A percentile compares a stretch with the other conserved stretches of the same genome.
Evolutionary conservation across 2,329 filamentous ascomycete species (phyloP).

Genomic region (Fusarium compactum): DNA sequence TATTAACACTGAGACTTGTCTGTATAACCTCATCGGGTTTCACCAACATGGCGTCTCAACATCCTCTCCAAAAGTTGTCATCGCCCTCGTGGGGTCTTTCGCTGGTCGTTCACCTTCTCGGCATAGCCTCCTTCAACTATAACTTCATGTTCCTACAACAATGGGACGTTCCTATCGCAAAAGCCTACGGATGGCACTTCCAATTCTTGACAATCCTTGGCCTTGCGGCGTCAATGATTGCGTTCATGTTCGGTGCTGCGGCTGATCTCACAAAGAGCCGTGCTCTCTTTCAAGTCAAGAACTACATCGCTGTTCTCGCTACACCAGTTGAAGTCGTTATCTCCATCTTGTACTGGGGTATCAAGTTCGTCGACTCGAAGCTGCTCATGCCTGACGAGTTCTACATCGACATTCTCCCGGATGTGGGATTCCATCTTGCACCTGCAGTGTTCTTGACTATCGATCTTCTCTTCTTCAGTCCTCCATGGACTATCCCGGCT

Average conservation of each 20-base stretch:
- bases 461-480: slow-evolving; percentile 76
- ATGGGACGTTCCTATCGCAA: slow-evolving; percentile 65
- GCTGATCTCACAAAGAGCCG: slow-evolving; percentile 72
- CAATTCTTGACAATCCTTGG: slow-evolving; percentile 83
- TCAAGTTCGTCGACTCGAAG: slow-evolving; percentile 67
- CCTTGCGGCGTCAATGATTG: slow-evolving; percentile 69
- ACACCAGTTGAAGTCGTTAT: slow-evolving; percentile 79
- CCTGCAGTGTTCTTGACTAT: slow-evolving; percentile 73
- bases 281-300: slow-evolving; percentile 74
- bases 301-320: slow-evolving; percentile 72
- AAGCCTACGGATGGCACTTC: slow-evolving; percentile 74
- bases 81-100: slow-evolving; percentile 75
- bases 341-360: slow-evolving; percentile 78
- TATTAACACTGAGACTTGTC: neutral
- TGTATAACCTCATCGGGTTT: neutral
- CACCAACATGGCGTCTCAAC: slow-evolving; percentile 56
- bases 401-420: slow-evolving; percentile 66
- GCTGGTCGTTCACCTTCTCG: slow-evolving; percentile 69
- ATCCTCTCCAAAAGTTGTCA: slow-evolving; percentile 73
- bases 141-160: slow-evolving; percentile 64
- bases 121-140: slow-evolving; percentile 64
- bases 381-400: slow-evolving; percentile 68
- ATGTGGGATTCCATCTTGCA: slow-evolving; percentile 74
- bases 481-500: slow-evolving; percentile 76
- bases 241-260: slow-evolving; percentile 71